These are phyloP conservation scores for Pseudopithomyces maydicus DNA, from an alignment of 2,329 filamentous ascomycete species.

Conservation along the genomic window DNA sequence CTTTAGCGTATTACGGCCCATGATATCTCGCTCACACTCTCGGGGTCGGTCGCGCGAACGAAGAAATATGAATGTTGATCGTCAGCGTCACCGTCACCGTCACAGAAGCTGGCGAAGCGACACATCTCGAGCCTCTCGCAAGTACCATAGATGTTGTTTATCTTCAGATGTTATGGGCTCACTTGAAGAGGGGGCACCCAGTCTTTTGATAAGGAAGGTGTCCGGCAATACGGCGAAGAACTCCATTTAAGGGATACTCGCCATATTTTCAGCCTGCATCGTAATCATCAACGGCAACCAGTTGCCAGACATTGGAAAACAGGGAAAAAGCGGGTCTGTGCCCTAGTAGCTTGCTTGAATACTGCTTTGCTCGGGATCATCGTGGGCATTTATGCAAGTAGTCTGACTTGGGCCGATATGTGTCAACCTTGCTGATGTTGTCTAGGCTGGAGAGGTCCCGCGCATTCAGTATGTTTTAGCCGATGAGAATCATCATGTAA, in stretches of 20 bases:
- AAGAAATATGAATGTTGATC: constrained; percentile 4
- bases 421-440: constrained; percentile 10
- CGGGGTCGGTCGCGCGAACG: constrained; percentile 28
- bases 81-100: constrained; percentile 19
- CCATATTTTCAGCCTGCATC: constrained; percentile 49
- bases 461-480: constrained; percentile 78
- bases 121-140: constrained; percentile 10
- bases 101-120: constrained; percentile 12
- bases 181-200: constrained; percentile 23
- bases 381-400: constrained; percentile 69
- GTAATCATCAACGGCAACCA: constrained; percentile 62
- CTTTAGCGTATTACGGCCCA: constrained; percentile 35
- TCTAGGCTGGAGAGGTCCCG: constrained; percentile 71
- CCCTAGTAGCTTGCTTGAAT: constrained; percentile 72
- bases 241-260: constrained; percentile 27
- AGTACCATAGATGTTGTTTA: constrained; percentile 5
- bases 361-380: constrained; percentile 73
- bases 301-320: constrained; percentile 75
- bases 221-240: constrained; percentile 21
- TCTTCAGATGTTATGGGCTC: constrained; percentile 23
- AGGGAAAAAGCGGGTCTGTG: constrained; percentile 69
- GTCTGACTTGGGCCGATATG: background rate
- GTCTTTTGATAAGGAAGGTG: constrained; percentile 9
- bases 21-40: constrained; percentile 24
- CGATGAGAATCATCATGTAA: constrained; percentile 68